Percentiles rank a stretch among this genome's conserved stretches.
phyloP scores from a whole-genome alignment of 352 stramenopile genomes.

The Lagenidium giganteum region DNA sequence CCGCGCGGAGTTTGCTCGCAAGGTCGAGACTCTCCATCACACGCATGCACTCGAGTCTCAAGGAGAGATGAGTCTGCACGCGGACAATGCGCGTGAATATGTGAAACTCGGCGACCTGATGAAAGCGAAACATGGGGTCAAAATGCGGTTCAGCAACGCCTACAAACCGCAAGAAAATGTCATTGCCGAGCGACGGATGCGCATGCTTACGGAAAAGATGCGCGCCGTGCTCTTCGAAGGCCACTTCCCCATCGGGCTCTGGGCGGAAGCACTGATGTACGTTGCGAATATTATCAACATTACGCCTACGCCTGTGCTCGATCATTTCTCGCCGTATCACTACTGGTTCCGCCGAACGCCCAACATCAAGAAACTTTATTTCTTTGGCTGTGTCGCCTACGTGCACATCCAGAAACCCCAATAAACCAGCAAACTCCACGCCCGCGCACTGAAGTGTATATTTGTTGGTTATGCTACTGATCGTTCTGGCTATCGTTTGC shows the following conservation, averaged over 20 bases:
- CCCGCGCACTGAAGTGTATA: conserved; percentile 9
- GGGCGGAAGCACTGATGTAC: conserved; percentile 6
- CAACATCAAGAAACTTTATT: too few species aligned
- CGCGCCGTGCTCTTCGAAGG: conserved; percentile 5
- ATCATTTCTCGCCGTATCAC: conserved; percentile 1
- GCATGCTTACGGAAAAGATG: conserved; percentile 13
- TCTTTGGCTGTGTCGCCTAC: too few species aligned
- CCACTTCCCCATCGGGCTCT: conserved; percentile 1
- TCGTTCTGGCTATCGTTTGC: conserved; percentile 7
- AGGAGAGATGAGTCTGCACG: too few species aligned
- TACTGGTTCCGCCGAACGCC: conserved; percentile 1
- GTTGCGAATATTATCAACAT: conserved; percentile 7
- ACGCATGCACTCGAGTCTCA: too few species aligned
- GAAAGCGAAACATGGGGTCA: conserved; percentile 2
- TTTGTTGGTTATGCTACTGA: conserved; percentile 14
- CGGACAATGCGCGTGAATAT: conserved; percentile 11
- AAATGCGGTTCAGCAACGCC: conserved; percentile 6
- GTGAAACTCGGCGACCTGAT: conserved; percentile 5
- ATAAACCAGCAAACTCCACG: conserved; percentile 2
- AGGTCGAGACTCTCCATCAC: too few species aligned
- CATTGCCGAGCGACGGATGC: conserved; percentile 8
- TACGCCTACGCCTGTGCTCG: conserved; percentile 4
- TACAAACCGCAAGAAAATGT: conserved; percentile 7
- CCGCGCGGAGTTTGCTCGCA: too few species aligned
- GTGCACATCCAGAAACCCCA: too few species aligned